Evolutionary conservation across 129 eudicot genomes (phyloP), one percentile per base, ranked within the genome.

Genomic region (Mikania micrantha): DNA sequence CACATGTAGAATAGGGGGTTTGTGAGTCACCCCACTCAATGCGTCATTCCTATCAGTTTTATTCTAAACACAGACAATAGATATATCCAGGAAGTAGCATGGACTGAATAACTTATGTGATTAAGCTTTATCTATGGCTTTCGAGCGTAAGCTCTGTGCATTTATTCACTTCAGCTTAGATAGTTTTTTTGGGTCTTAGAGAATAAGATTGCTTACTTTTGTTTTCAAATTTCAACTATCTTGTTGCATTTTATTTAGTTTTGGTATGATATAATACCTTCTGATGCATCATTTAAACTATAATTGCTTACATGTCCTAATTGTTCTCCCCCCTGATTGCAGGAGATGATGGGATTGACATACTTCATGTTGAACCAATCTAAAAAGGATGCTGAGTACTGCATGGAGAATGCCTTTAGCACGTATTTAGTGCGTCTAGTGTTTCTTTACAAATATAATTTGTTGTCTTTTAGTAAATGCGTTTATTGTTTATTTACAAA

Each of bases 301-400:
- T n/a, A 29, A 31, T 7, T 47, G 42, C 50, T 17, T 70, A 44
- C 78, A 8, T 63, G 69, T 42, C 7, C 59, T 12, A 11, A 34
- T 69, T 8, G 13, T 72, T 20, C 58, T 17, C 28, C 21, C 9
- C 9, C 35, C 36, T 71, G 67, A 27, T 70, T 71, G 72, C 84
- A 93, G 98, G 98, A 93, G 78, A 93, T 93, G 92, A 88, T 86
- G 96, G 98, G 95, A 45, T 73, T 93, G 61, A 63, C 98, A 32
- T 89, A 86, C 81, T 93, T 93, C 78, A 84, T 93, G 96, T 66
- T 89, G 88, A 93, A 93, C 70, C 98, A 88, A 76, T 82, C 95
- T 34, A 84, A 90, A 81, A 93, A 93, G 79, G 98, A 93, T 48
- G 95, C 95, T 1, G 96, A 88, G 70, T 82, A 89, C 74, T 93